Percentiles rank a stretch among this genome's conserved stretches.
Conservation (phyloP, 148 eudicot species). For the Camellia granthamiana region DNA sequence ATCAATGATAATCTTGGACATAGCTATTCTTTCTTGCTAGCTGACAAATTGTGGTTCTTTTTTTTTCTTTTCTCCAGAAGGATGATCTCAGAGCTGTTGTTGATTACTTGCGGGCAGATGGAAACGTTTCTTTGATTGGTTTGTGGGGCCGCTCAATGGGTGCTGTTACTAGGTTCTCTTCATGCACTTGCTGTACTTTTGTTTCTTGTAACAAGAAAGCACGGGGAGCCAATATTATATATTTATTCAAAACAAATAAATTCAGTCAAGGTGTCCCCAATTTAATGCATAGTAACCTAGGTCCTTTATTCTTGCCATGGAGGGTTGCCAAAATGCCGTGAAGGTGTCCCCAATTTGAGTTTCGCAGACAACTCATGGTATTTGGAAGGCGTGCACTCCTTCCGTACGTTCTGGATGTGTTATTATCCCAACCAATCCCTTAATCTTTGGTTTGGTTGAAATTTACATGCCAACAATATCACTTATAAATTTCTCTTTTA, state of each 20-base stretch:
- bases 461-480: background rate
- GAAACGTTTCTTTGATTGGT: slow-evolving; percentile 86
- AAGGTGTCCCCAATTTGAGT: too few species aligned
- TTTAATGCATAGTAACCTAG: background rate
- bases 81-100: slow-evolving; percentile 94
- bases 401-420: too few species aligned
- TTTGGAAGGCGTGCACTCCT: too few species aligned
- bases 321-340: background rate
- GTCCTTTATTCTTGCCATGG: slow-evolving; percentile 2
- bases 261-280: background rate
- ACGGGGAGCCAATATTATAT: too few species aligned
- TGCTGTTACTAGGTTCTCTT: slow-evolving; percentile 79
- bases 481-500: background rate
- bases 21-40: background rate
- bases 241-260: background rate
- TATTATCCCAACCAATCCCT: too few species aligned
- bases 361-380: too few species aligned
- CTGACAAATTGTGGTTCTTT: slow-evolving; percentile 11
- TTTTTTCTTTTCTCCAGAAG: slow-evolving; percentile 48
- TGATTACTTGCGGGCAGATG: slow-evolving; percentile 76
- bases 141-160: slow-evolving; percentile 99
- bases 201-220: background rate
- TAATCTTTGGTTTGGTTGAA: too few species aligned
- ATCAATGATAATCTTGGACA: background rate
- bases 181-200: slow-evolving; percentile 17